Conservation (phyloP, 192 early-diverging fungal genomes). For the Coemansia interrupta region DNA sequence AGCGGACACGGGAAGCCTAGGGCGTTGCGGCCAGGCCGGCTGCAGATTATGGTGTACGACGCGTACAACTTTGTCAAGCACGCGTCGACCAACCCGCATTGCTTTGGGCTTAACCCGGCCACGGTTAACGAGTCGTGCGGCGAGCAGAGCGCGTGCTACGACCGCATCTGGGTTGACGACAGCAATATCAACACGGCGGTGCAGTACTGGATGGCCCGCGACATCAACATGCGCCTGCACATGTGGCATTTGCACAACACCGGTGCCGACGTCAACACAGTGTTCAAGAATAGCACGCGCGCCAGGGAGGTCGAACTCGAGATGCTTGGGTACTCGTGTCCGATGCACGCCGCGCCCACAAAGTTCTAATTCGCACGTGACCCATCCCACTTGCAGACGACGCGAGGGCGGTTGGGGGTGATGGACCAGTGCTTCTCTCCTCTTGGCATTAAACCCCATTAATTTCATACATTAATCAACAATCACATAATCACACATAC, state of each 20-base stretch:
- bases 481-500: background rate
- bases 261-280: slow-evolving; percentile 7
- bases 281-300: slow-evolving; percentile 35
- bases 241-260: slow-evolving; percentile 46
- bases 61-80: slow-evolving; percentile 52
- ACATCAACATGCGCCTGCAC: slow-evolving; percentile 37
- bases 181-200: slow-evolving; percentile 34
- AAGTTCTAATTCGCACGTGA: slow-evolving; percentile 15
- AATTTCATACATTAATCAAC: background rate
- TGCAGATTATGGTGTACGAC: slow-evolving; percentile 50
- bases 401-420: too few relatives aligned
- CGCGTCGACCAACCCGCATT: slow-evolving; percentile 29
- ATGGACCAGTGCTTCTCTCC: too few relatives aligned
- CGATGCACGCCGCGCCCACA: slow-evolving; percentile 36
- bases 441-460: too few relatives aligned
- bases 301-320: slow-evolving; percentile 38
- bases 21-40: slow-evolving; percentile 7
- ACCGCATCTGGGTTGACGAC: slow-evolving; percentile 51
- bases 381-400: slow-evolving; percentile 1
- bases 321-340: slow-evolving; percentile 48
- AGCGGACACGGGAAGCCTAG: too few relatives aligned
- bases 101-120: slow-evolving; percentile 31
- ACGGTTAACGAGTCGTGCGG: slow-evolving; percentile 34
- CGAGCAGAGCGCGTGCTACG: slow-evolving; percentile 36
- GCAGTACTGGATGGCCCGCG: slow-evolving; percentile 52